These are phyloP conservation scores for Ceriops tagal DNA, from an alignment of 345 rosid species.

Conservation along the genomic window DNA sequence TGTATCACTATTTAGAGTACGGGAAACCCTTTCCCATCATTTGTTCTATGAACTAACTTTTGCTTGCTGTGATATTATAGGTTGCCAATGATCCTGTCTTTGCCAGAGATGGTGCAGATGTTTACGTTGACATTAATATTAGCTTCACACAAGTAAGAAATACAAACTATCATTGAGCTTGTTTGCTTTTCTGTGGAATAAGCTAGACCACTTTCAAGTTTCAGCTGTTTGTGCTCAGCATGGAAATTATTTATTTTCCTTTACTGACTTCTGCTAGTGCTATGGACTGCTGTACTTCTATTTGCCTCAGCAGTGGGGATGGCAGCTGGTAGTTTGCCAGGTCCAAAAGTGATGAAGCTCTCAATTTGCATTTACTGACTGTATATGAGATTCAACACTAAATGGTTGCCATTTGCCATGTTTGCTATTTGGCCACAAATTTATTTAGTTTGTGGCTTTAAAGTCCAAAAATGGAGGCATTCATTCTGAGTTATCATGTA, in stretches of 20 bases:
- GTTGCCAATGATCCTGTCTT: constrained; percentile 75
- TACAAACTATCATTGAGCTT: constrained; percentile 4
- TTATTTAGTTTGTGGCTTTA: neutral
- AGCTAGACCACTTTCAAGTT: neutral
- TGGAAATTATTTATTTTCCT: too few relatives aligned
- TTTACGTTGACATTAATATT: constrained; percentile 74
- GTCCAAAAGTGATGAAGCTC: too few relatives aligned
- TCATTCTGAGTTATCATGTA: neutral
- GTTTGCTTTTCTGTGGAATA: constrained; percentile 2
- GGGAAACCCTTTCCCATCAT: neutral
- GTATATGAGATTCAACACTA: too few relatives aligned
- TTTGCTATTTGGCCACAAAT: neutral
- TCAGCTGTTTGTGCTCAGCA: neutral
- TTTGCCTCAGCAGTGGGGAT: too few relatives aligned
- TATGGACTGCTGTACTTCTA: too few relatives aligned
- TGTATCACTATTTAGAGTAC: neutral
- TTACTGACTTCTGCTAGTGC: neutral
- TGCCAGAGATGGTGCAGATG: constrained; percentile 84
- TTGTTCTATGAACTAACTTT: constrained; percentile 7
- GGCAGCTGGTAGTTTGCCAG: too few relatives aligned
- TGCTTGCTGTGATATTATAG: constrained; percentile 35
- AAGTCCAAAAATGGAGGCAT: neutral
- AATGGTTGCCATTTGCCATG: too few relatives aligned
- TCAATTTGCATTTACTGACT: too few relatives aligned
- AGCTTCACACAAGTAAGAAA: constrained; percentile 83